phyloP scores from a whole-genome alignment of 2,329 filamentous ascomycete genomes.

The Phaeophleospora eucalypticola region DNA sequence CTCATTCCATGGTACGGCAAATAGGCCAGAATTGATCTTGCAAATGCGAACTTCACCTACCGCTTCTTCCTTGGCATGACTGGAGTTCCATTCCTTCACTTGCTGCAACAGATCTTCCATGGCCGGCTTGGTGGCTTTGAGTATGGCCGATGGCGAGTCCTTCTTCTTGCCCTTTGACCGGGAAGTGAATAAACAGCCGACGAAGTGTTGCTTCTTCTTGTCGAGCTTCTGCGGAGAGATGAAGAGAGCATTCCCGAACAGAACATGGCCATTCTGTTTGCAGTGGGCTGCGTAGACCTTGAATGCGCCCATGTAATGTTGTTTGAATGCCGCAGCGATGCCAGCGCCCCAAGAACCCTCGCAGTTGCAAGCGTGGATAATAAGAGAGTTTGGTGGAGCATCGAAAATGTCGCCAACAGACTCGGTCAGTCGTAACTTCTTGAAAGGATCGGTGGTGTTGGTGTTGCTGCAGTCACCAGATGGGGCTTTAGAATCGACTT shows the following conservation, averaged over 20 bases:
- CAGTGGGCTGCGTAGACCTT: conserved; percentile 48
- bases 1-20: conserved; percentile 52
- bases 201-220: conserved; percentile 43
- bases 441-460: neutral
- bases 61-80: neutral
- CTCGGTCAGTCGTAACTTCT: conserved; percentile 12
- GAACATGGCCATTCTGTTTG: conserved; percentile 27
- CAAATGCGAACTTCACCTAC: conserved; percentile 23
- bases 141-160: conserved; percentile 42
- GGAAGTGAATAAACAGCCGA: conserved; percentile 59
- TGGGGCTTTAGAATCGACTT: no score
- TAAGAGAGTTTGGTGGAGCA: conserved; percentile 46
- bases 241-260: conserved; percentile 48
- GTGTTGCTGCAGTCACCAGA: no score
- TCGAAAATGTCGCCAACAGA: conserved; percentile 49
- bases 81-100: conserved; percentile 33
- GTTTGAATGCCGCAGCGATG: conserved; percentile 52
- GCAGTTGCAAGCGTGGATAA: conserved; percentile 60
- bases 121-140: conserved; percentile 47
- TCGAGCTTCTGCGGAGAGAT: conserved; percentile 46
- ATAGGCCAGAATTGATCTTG: conserved; percentile 53
- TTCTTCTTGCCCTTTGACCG: conserved; percentile 43
- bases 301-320: conserved; percentile 50
- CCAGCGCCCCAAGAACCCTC: conserved; percentile 55
- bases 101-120: conserved; percentile 47